Percentiles rank a stretch among this genome's conserved stretches.
Conservation (phyloP, 164 flowering plant species). For the Magnolia kwangsiensis region DNA sequence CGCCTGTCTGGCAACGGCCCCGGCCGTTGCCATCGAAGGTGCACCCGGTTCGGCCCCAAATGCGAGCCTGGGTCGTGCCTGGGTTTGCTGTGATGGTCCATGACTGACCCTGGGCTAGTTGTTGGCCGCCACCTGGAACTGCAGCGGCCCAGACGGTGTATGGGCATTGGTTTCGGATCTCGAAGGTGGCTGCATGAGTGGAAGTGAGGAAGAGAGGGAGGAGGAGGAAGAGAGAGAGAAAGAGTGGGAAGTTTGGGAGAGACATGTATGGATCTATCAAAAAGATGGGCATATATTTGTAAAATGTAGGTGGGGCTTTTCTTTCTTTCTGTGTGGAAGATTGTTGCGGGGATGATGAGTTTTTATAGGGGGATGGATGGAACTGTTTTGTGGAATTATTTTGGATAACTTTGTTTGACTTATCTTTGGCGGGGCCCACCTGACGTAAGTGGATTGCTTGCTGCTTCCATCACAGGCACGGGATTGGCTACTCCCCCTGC, state of each 20-base stretch:
- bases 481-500: too few species aligned
- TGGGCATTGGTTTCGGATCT: slow-evolving; percentile 8
- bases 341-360: too few species aligned
- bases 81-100: slow-evolving; percentile 20
- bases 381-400: background rate
- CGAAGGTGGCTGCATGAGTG: slow-evolving; percentile 24
- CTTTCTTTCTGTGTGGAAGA: too few species aligned
- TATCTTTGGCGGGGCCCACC: background rate
- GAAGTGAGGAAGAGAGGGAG: background rate
- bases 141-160: slow-evolving; percentile 14
- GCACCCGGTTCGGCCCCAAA: slow-evolving; percentile 36
- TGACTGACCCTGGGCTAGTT: slow-evolving; percentile 11
- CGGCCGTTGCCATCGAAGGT: slow-evolving; percentile 26
- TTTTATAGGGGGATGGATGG: too few species aligned
- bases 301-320: too few species aligned
- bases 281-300: background rate
- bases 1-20: slow-evolving; percentile 33
- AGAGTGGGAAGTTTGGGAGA: too few species aligned
- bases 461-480: too few species aligned
- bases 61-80: slow-evolving; percentile 27
- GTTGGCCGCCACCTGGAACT: slow-evolving; percentile 24
- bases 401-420: background rate
- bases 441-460: too few species aligned
- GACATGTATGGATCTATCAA: background rate
- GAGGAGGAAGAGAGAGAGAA: background rate